phyloP scores from a whole-genome alignment of 352 stramenopile species.

The Blastocystis sp. region DNA sequence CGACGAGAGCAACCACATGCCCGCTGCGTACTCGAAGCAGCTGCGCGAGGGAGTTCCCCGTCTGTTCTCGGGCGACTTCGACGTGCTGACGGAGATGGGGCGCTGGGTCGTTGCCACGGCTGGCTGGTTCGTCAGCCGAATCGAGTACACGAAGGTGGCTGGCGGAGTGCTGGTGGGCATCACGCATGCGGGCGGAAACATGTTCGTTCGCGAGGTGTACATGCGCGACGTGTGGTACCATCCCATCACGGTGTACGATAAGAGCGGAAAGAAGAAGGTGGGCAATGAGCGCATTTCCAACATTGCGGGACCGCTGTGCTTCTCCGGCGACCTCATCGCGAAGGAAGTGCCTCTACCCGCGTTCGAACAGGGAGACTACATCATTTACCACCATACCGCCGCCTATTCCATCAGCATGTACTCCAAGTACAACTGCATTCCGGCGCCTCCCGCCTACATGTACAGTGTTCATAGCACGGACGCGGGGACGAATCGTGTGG shows the following conservation, averaged over 20 bases:
- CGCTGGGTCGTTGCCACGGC: slow-evolving; percentile 85
- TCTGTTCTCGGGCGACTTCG: slow-evolving; percentile 83
- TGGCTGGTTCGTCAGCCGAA: slow-evolving; percentile 83
- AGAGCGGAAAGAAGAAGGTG: slow-evolving; percentile 76
- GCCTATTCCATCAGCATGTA: slow-evolving; percentile 69
- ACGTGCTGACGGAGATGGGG: slow-evolving; percentile 89
- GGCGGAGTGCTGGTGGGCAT: slow-evolving; percentile 39
- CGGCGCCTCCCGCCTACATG: slow-evolving; percentile 23
- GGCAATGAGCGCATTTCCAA: slow-evolving; percentile 79
- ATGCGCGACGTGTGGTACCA: slow-evolving; percentile 80
- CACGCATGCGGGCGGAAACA: slow-evolving; percentile 79
- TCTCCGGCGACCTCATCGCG: slow-evolving; percentile 86
- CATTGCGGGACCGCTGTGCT: slow-evolving; percentile 88
- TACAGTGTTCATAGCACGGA: slow-evolving; percentile 41
- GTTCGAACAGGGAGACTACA: slow-evolving; percentile 57
- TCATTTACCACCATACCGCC: slow-evolving; percentile 56
- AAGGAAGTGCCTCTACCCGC: slow-evolving; percentile 47
- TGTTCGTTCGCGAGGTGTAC: slow-evolving; percentile 87
- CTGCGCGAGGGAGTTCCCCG: slow-evolving; percentile 81
- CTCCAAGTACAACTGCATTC: slow-evolving; percentile 60
- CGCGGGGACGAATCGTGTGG: background rate
- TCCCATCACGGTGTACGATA: slow-evolving; percentile 81
- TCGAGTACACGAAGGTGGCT: slow-evolving; percentile 86
- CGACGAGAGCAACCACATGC: slow-evolving; percentile 77
- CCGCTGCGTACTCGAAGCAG: slow-evolving; percentile 80